phyloP scores from a whole-genome alignment of 768 basidiomycete species.

The Neoboletus subvelutipes region DNA sequence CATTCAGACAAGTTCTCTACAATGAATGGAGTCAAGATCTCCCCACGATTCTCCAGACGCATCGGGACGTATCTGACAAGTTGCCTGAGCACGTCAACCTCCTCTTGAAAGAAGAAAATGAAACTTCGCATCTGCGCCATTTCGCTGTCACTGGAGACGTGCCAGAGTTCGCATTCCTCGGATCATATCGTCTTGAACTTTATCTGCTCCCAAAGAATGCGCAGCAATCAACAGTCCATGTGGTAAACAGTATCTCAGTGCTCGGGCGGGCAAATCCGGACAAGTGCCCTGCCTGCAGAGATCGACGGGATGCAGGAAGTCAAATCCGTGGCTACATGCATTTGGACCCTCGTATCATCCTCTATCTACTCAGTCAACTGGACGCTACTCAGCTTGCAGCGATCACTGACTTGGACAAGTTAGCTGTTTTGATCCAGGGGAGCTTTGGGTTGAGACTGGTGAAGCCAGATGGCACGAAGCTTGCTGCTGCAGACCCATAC shows the following conservation, averaged over 20 bases:
- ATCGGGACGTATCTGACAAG: background rate
- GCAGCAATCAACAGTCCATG: background rate
- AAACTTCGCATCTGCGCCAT: background rate
- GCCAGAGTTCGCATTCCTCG: constrained; percentile 19
- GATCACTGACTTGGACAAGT: constrained; percentile 2
- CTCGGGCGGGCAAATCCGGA: constrained; percentile 8
- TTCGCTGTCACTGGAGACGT: constrained; percentile 5
- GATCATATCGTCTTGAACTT: constrained; percentile 23
- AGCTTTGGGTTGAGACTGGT: constrained; percentile 15
- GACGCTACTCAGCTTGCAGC: background rate
- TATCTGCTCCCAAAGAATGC: constrained; percentile 6
- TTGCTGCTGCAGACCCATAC: constrained; percentile 7
- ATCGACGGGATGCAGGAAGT: constrained; percentile 9
- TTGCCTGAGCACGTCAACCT: background rate
- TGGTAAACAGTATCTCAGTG: constrained; percentile 19
- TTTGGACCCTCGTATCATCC: constrained; percentile 13
- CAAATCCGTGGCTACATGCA: constrained; percentile 17
- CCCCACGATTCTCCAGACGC: background rate
- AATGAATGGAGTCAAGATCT: constrained; percentile 2
- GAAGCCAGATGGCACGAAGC: constrained; percentile 6
- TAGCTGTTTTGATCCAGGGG: constrained; percentile 1
- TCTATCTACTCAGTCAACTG: constrained; percentile 8
- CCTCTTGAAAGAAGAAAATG: constrained; percentile 3
- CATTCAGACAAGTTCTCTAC: constrained; percentile 5
- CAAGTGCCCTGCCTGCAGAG: constrained; percentile 11